phyloP scores from a whole-genome alignment of 257 asterid species.

The Eustoma russellianum region DNA sequence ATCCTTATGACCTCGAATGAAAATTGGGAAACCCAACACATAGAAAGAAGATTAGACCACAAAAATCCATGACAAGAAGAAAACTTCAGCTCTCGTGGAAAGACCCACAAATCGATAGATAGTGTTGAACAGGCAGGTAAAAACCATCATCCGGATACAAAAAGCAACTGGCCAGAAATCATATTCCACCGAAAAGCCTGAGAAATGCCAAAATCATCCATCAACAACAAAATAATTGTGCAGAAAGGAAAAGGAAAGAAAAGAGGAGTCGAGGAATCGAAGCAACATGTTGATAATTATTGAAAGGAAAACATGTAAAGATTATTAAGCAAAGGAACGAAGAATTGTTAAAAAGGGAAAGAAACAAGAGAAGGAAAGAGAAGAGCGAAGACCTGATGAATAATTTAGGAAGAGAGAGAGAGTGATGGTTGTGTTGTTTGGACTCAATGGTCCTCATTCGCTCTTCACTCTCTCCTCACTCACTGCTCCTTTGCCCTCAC shows the following conservation, averaged over 20 bases:
- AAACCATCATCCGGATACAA: conserved; percentile 2
- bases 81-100: no score
- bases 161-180: background rate
- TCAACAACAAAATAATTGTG: background rate
- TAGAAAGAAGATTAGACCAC: no score
- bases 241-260: background rate
- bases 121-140: background rate
- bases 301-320: background rate
- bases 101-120: no score
- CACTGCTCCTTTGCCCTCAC: conserved; percentile 2
- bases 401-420: conserved; percentile 7
- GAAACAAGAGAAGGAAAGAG: background rate
- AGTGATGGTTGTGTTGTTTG: conserved; percentile 8
- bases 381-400: conserved; percentile 5
- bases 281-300: background rate
- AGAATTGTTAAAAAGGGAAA: background rate
- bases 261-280: background rate
- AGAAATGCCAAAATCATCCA: conserved; percentile 1
- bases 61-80: no score
- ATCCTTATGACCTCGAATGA: no score
- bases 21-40: no score
- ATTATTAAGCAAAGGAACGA: background rate
- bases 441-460: conserved; percentile 9
- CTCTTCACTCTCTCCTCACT: no score
- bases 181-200: conserved; percentile 3